Evolutionary conservation across 2,329 filamentous ascomycete genomes (phyloP).

Genomic region (Cladosporium sp.): DNA sequence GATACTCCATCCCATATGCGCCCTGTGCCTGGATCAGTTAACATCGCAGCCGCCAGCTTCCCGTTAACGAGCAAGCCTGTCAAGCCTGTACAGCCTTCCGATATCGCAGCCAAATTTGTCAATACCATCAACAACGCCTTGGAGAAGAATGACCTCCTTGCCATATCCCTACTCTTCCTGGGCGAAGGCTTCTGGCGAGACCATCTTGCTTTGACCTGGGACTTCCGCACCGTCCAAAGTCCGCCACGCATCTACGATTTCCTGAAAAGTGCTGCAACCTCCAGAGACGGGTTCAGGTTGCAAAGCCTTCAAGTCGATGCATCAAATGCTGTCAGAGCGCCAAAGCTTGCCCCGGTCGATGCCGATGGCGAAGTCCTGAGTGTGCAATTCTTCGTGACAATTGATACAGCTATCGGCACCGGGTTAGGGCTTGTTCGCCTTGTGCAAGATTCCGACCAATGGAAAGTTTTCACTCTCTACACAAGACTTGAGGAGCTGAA

Average conservation of each 20-base stretch:
- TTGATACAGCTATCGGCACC: slow-evolving; percentile 20
- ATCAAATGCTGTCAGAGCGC: slow-evolving; percentile 13
- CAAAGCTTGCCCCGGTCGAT: slow-evolving; percentile 25
- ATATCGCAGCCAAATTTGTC: not conserved
- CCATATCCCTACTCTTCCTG: not conserved
- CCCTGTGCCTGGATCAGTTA: not conserved
- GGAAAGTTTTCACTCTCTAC: slow-evolving; percentile 38
- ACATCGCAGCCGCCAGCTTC: slow-evolving; percentile 1
- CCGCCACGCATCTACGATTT: slow-evolving; percentile 36
- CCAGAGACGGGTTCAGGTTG: slow-evolving; percentile 30
- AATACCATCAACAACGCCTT: not conserved
- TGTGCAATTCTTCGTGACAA: slow-evolving; percentile 27
- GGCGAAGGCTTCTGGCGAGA: slow-evolving; percentile 46
- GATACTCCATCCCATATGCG: slow-evolving; percentile 3
- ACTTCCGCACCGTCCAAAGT: slow-evolving; percentile 51
- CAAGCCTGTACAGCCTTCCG: not conserved
- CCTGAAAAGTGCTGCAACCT: slow-evolving; percentile 30
- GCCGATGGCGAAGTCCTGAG: slow-evolving; percentile 24
- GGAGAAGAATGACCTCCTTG: not conserved
- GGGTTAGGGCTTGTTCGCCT: slow-evolving; percentile 33
- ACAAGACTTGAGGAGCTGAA: slow-evolving; percentile 36
- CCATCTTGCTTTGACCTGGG: slow-evolving; percentile 53
- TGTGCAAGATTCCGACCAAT: slow-evolving; percentile 29
- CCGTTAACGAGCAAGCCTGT: not conserved
- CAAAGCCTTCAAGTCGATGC: slow-evolving; percentile 10